Base-by-base conservation (phyloP, 2,329 filamentous ascomycete species). In the Fusarium subtropicale region DNA sequence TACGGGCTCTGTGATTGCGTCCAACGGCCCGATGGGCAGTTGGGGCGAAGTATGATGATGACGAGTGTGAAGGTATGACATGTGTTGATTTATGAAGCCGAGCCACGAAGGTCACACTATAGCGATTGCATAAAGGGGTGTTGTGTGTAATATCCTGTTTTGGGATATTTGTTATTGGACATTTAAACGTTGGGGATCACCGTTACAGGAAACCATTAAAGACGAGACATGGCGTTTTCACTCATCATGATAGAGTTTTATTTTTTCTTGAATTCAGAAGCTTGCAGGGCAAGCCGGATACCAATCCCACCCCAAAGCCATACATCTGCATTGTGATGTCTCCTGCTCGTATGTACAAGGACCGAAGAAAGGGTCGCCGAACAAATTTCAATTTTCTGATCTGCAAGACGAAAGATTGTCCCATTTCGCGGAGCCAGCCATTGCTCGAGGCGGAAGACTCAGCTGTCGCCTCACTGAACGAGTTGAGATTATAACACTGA, bases 21-120 rank as follows among this genome's bases (percentile, higher is more conserved):
- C 87, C 48, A 87, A 86, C 39, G 90, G 89, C 2, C 87, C 87
- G 11, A 88, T 92, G 84, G 92, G 92, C 18, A 90, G 87, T 71
- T 96, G 92, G 92, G 92, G 92, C 12, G 92, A 95, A 80, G 87
- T 91, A 28, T 91, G 72, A 79, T 51, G 55, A 64, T 47, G 20
- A 50, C 38, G 45, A 51, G 56, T 48, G 60, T 55, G 34, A 64
- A 47, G 50, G 44, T 50, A 57, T 54, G 46, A 54, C 59, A 54
- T 31, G 52, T 48, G 42, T 51, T 61, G 31, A 52, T 39, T 60
- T 36, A 44, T 31, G 41, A 64, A 45, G 51, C 31, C 50, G 24
- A 45, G 33, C n/a, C 34, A 62, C 20, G 50, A 55, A 31, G 53
- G 38, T 54, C 39, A 64, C 56, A 64, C 48, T 33, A 48, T 58